Percentiles rank a stretch among this genome's conserved stretches.
These are phyloP conservation scores for Alternaria incomplexa DNA, from an alignment of 2,329 filamentous ascomycete genomes.

Conservation along the genomic window DNA sequence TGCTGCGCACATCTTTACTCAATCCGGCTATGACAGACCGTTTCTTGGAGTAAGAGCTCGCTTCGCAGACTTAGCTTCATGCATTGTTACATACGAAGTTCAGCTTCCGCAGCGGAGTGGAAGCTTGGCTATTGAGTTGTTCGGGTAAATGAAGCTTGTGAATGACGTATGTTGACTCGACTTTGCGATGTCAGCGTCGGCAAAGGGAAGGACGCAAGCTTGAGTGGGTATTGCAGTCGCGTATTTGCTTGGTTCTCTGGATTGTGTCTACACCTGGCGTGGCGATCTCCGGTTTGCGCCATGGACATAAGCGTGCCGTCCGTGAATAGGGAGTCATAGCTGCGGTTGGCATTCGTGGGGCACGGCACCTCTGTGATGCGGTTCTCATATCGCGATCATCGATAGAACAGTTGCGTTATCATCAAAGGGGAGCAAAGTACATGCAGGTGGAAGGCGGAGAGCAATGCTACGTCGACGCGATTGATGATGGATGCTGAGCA, in stretches of 20 bases:
- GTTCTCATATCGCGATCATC: neutral
- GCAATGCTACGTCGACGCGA: neutral
- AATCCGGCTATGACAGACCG: neutral
- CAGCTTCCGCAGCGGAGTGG: neutral
- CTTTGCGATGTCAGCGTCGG: neutral
- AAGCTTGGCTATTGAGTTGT: neutral
- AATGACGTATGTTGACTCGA: neutral
- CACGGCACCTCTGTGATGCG: neutral
- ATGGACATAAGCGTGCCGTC: neutral
- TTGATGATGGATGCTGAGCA: neutral
- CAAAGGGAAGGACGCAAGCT: neutral
- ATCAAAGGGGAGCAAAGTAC: neutral
- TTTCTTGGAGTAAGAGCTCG: neutral
- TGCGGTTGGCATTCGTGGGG: neutral
- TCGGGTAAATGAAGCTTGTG: neutral
- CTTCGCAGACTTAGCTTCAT: neutral
- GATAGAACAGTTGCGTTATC: neutral
- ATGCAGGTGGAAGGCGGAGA: neutral
- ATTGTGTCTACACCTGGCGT: neutral
- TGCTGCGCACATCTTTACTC: slow-evolving; percentile 4
- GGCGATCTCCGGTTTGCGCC: neutral
- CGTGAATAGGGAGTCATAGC: neutral
- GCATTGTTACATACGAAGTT: neutral
- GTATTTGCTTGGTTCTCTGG: neutral
- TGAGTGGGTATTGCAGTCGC: neutral